These are phyloP conservation scores for Globisporangium rhizosaccharum DNA, from an alignment of 352 stramenopile genomes.

Conservation along the genomic window DNA sequence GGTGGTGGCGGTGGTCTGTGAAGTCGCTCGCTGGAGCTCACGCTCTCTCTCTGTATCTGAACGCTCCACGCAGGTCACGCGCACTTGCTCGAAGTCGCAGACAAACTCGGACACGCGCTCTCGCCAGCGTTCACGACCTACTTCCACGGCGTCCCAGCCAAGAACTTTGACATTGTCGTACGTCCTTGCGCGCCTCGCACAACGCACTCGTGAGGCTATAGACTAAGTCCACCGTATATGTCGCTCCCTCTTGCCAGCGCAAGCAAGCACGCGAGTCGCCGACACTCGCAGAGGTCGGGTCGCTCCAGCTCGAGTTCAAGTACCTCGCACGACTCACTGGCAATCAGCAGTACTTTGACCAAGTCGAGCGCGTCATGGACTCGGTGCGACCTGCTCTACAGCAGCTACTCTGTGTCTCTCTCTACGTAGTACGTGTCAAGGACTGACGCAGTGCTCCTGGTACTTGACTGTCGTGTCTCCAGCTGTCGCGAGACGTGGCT, in stretches of 20 bases:
- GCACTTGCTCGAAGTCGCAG: constrained; percentile 51
- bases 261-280: constrained; percentile 31
- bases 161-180: constrained; percentile 66
- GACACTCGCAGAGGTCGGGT: constrained; percentile 61
- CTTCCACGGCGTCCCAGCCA: constrained; percentile 49
- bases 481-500: constrained; percentile 47
- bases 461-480: background rate
- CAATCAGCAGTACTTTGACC: constrained; percentile 52
- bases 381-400: constrained; percentile 22
- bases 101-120: constrained; percentile 57
- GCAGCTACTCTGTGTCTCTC: no score
- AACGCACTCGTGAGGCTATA: no score
- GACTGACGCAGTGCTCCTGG: background rate
- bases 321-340: constrained; percentile 59
- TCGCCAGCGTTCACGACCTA: constrained; percentile 53
- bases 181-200: background rate
- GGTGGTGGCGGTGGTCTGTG: background rate
- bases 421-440: no score
- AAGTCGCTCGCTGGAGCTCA: background rate
- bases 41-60: background rate
- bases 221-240: background rate
- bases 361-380: constrained; percentile 68
- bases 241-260: constrained; percentile 10
- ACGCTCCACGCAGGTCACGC: constrained; percentile 25
- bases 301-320: constrained; percentile 81